Evolutionary conservation across 2,329 filamentous ascomycete species (phyloP), one percentile per base, ranked within the genome.

Genomic region (Chrysosporium queenslandicum): DNA sequence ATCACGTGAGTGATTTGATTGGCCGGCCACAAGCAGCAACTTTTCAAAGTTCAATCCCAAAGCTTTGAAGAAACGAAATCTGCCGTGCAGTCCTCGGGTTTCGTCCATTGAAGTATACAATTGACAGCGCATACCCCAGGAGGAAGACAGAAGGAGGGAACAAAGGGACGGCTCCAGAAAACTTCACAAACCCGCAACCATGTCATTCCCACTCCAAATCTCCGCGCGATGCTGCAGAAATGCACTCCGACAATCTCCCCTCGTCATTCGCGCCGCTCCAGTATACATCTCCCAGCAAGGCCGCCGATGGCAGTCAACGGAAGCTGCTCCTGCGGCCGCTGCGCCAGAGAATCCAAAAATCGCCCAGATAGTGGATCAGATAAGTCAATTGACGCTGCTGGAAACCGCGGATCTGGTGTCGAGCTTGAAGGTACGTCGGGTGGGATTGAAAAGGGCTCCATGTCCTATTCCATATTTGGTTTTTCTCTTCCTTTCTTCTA

Each of bases 391-490:
- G 80, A 98, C 90, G 41, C 79, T 99, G 54, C 76, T 99, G 64
- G 94, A 99, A 80, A 98, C 92, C 36, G 91, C 94, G 54, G 92
- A 97, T 69, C 78, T 99, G 55, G 92, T 99, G 51, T 83, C 90
- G 51, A 88, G 83, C 72, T 77, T 99, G 68, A 99, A 98, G 86
- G 92, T 97, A 46, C 30, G 54, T n/a, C n/a, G n/a, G 25, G 39
- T 14, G 12, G 16, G 20, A 18, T 36, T 9, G 25, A 32, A 20
- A 27, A 37, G 25, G n/a, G n/a, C n/a, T n/a, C n/a, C n/a, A n/a
- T n/a, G n/a, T n/a, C n/a, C n/a, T n/a, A n/a, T n/a, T n/a, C n/a
- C n/a, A n/a, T n/a, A n/a, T 29, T 29, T 16, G 25, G 14, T 30
- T 9, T 12, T 50, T 27, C 18, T 23, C 21, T 40, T 9, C 27